Evolutionary conservation across 2,329 filamentous ascomycete species (phyloP), one percentile per base, ranked within the genome.

Genomic region (Aspergillus sp.): DNA sequence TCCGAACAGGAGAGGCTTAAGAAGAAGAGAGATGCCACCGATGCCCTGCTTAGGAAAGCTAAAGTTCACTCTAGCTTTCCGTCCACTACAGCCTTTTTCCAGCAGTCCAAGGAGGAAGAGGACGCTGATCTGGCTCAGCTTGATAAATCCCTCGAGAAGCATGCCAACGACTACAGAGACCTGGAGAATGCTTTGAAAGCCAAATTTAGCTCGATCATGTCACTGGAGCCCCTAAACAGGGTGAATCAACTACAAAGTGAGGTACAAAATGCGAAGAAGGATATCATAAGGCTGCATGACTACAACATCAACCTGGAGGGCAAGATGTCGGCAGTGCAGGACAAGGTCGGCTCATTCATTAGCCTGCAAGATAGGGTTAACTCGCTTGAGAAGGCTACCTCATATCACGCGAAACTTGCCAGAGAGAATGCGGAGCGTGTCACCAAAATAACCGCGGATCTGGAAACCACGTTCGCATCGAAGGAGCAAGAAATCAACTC

Each of bases 1-100:
- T 63, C 72, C 2, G 65, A 68, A 38, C 70, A 62, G 51, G 62
- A 66, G 9, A 70, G 66, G 25, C 55, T 75, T 6, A 63, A 73
- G 19, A 69, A 67, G 23, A 71, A 67, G 38, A 66, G 73, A 17
- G 70, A 75, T 0, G 68, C 70, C 4, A 63, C 83, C 5, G 72
- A 76, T 15, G 67, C 76, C 41, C 70, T 78, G 49, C 32, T 83
- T 4, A 66, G 65, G 19, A 69, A 65, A 64, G 66, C 71, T 17
- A 62, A 59, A 43, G 39, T 43, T 19, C 58, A 66, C 4, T 38
- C 59, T 8, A 62, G 58, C 17, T 74, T 71, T 48, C 68, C 72
- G 4, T 69, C 71, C 5, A 65, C 66, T 4, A 48, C 64, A 15
- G 61, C 67, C 21, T 65, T 60, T 51, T 69, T 63, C 19, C 66